Conservation (phyloP, 371 early-diverging fungal genomes). For the Actinomortierella ambigua region DNA sequence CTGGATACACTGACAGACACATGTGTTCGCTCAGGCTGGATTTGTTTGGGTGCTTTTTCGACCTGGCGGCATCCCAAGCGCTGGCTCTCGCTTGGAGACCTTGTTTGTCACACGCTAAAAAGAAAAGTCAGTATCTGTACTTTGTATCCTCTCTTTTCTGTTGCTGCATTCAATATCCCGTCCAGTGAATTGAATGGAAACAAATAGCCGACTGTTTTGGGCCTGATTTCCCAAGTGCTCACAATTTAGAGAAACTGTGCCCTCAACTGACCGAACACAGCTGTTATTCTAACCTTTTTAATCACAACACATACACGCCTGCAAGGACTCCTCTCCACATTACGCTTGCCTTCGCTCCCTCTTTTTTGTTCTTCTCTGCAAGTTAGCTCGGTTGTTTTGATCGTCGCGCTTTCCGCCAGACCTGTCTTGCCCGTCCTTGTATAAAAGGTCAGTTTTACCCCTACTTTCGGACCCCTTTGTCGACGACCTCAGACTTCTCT, state of each 20-base stretch:
- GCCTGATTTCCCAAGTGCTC: too few relatives aligned
- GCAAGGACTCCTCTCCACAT: not conserved
- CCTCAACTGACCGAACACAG: not conserved
- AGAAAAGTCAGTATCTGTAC: too few relatives aligned
- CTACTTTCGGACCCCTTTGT: constrained; percentile 17
- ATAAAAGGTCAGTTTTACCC: constrained; percentile 19
- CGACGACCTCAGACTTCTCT: constrained; percentile 22
- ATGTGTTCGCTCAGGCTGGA: too few relatives aligned
- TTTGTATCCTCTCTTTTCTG: too few relatives aligned
- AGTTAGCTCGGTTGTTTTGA: constrained; percentile 12
- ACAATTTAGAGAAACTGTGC: not conserved
- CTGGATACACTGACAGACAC: too few relatives aligned
- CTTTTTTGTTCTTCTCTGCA: constrained; percentile 15
- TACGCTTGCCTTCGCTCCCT: not conserved
- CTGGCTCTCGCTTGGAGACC: too few relatives aligned
- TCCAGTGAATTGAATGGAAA: too few relatives aligned
- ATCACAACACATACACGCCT: not conserved
- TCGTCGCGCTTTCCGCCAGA: not conserved
- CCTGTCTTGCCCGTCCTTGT: not conserved
- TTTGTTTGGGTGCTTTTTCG: too few relatives aligned
- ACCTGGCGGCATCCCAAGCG: too few relatives aligned
- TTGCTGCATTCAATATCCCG: too few relatives aligned
- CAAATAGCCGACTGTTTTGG: too few relatives aligned
- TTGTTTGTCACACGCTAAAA: too few relatives aligned
- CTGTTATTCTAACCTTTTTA: not conserved